phyloP scores from a whole-genome alignment of 179 eudicot species.

The Sideroxylon spinosum region DNA sequence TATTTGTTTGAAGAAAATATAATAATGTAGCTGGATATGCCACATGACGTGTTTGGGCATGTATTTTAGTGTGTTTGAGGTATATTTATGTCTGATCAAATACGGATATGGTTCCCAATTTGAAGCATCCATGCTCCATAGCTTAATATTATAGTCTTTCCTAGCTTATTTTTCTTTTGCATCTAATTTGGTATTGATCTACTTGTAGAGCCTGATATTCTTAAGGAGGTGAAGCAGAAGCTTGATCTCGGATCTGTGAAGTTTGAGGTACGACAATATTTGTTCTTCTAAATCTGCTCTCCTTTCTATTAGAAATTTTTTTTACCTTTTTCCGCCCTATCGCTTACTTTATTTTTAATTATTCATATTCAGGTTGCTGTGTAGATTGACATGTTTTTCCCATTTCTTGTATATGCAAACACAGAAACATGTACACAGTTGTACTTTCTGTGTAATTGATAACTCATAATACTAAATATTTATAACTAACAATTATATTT shows the following conservation, averaged over 20 bases:
- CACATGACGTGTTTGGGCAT: no score
- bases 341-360: neutral
- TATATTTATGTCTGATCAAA: no score
- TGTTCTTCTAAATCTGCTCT: neutral
- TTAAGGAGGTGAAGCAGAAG: conserved; percentile 89
- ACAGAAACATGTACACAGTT: neutral
- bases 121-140: no score
- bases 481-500: neutral
- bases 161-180: conserved; percentile 3
- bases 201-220: conserved; percentile 86
- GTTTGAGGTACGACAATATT: conserved; percentile 60
- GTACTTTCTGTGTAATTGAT: neutral
- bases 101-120: no score
- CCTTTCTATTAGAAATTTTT: neutral
- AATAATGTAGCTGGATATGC: no score
- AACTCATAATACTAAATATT: neutral
- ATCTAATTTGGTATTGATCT: conserved; percentile 17
- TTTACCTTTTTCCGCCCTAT: no score
- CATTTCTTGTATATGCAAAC: neutral
- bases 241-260: conserved; percentile 82
- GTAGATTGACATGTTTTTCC: neutral
- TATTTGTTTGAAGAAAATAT: no score
- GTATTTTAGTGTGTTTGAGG: no score
- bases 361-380: neutral
- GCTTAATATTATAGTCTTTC: neutral